Evolutionary conservation across 306 rosid species (phyloP), one percentile per base, ranked within the genome.

Genomic region (Casuarina equisetifolia): DNA sequence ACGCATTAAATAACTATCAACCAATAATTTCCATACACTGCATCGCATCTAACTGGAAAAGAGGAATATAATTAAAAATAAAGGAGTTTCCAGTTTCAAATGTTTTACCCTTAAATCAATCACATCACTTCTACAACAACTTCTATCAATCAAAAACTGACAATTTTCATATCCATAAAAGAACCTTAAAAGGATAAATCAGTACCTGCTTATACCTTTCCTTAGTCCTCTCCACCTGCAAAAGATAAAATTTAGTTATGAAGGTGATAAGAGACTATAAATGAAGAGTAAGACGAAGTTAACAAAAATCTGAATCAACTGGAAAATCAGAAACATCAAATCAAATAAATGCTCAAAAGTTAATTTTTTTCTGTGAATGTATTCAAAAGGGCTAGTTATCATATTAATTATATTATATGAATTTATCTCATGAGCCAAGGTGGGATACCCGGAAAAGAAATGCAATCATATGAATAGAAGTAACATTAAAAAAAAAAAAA

Each of bases 181-280:
- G 42, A 69, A 73, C 66, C 69, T 39, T 54, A 17, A 79, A 6
- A 73, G 58, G 72, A 48, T 5, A 76, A 55, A 84, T 16, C 35
- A 73, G 39, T 91, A 95, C 99, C 99, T 92, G 96, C 83, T 90
- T 90, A 78, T 50, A 80, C 80, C 99, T 89, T 82, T 87, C 88
- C 85, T 84, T 90, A 25, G 78, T 80, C 83, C 84, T 87, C 83
- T 85, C 92, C 48, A 81, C 91, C 99, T 95, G 92, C 89, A 84
- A 50, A 75, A 68, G 32, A 86, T 70, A 59, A 72, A 17, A 10
- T 15, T 46, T 15, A 20, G 81, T 87, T 35, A 73, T 5, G 13
- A 63, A 17, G 43, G 75, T 46, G 49, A 39, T 67, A 78, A n/a
- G 74, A 72, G 46, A 80, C 9, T 76, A 48, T 69, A 71, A 63